phyloP scores from a whole-genome alignment of 371 early-diverging fungal genomes.

The Mucor circinelloides region DNA sequence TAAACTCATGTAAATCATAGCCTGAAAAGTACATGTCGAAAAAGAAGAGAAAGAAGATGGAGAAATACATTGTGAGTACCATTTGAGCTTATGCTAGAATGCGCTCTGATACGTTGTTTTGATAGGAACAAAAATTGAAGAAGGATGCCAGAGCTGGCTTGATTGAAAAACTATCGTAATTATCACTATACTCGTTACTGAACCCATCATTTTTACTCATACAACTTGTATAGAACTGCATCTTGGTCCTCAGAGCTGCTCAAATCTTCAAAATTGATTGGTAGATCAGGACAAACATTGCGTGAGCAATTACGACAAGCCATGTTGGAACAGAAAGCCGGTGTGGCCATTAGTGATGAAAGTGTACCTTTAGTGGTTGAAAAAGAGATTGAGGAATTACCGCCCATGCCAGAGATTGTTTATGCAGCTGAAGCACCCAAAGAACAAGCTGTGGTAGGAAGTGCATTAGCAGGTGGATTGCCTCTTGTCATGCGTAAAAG shows the following conservation, averaged over 20 bases:
- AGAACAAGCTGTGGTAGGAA: constrained; percentile 35
- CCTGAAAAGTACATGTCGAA: constrained; percentile 58
- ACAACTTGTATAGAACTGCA: constrained; percentile 36
- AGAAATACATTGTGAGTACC: constrained; percentile 75
- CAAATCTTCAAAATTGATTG: constrained; percentile 78
- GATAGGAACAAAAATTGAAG: constrained; percentile 88
- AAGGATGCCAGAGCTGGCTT: constrained; percentile 88
- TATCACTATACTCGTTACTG: not conserved
- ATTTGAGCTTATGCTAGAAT: not conserved
- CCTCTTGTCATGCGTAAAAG: constrained; percentile 43
- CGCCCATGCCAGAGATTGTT: constrained; percentile 17
- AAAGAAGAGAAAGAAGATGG: constrained; percentile 79
- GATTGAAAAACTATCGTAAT: constrained; percentile 77
- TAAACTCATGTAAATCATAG: not conserved
- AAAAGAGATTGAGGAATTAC: constrained; percentile 33
- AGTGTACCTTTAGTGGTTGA: constrained; percentile 53
- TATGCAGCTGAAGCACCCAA: not conserved
- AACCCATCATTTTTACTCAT: not conserved
- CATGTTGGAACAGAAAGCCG: constrained; percentile 72
- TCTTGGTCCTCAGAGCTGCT: constrained; percentile 76
- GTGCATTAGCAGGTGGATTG: constrained; percentile 48
- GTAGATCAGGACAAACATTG: constrained; percentile 69
- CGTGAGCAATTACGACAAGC: constrained; percentile 76
- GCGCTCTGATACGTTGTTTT: not conserved
- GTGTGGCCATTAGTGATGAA: constrained; percentile 61